Evolutionary conservation across 2,329 filamentous ascomycete species (phyloP).

Genomic region (Pseudophaeomoniella oleicola): DNA sequence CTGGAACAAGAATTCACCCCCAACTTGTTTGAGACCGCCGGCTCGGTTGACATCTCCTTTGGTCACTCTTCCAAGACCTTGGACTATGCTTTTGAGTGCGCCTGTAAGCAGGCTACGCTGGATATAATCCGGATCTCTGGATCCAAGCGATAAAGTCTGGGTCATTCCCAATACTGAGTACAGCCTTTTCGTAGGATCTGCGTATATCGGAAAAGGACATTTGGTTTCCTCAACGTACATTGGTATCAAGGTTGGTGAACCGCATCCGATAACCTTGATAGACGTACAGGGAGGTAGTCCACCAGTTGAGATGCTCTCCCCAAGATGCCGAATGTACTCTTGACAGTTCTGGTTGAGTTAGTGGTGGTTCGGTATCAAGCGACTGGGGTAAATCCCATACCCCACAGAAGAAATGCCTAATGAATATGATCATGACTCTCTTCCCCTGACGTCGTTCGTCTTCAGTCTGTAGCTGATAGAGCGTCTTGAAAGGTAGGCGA

Average conservation of each 20-base stretch:
- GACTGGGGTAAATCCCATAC: slow-evolving; percentile 33
- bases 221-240: slow-evolving; percentile 47
- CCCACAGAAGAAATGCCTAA: slow-evolving; percentile 69
- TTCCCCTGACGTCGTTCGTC: background rate
- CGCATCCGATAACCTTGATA: slow-evolving; percentile 59
- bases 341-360: slow-evolving; percentile 50
- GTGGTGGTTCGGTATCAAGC: slow-evolving; percentile 1
- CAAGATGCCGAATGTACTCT: slow-evolving; percentile 53
- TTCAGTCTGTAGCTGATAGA: background rate
- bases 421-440: slow-evolving; percentile 55
- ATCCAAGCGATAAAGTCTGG: slow-evolving; percentile 45
- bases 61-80: slow-evolving; percentile 44
- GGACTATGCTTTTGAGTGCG: slow-evolving; percentile 36
- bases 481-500: background rate
- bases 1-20: slow-evolving; percentile 69
- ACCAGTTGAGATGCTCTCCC: slow-evolving; percentile 39
- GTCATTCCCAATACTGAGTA: slow-evolving; percentile 57
- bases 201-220: slow-evolving; percentile 62
- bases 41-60: slow-evolving; percentile 45
- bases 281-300: slow-evolving; percentile 39
- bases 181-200: slow-evolving; percentile 54
- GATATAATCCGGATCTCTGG: slow-evolving; percentile 49
- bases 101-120: slow-evolving; percentile 31
- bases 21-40: slow-evolving; percentile 54
- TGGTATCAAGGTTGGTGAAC: slow-evolving; percentile 51